These are phyloP conservation scores for Suillus variegatus DNA, from an alignment of 768 basidiomycete species.

Conservation along the genomic window DNA sequence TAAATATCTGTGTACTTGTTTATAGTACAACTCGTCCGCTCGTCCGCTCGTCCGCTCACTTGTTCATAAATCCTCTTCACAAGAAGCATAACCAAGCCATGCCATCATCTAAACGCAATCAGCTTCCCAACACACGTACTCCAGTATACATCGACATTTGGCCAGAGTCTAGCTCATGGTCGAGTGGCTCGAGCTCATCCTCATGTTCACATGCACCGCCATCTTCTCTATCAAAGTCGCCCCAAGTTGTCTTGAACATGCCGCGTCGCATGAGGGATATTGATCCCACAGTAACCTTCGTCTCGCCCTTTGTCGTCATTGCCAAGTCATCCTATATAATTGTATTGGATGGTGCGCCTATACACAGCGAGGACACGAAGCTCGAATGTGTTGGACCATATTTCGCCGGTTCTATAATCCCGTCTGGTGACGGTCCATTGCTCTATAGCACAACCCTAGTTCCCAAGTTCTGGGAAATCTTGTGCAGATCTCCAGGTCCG, in stretches of 20 bases:
- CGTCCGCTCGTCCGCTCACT: no score
- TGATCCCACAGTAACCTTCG: constrained; percentile 69
- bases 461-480: constrained; percentile 66
- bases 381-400: constrained; percentile 36
- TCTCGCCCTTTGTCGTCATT: constrained; percentile 46
- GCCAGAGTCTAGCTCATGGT: constrained; percentile 18
- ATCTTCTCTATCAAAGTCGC: background rate
- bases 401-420: constrained; percentile 17
- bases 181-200: background rate
- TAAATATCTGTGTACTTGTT: background rate
- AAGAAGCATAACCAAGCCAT: constrained; percentile 19
- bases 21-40: no score
- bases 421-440: constrained; percentile 32
- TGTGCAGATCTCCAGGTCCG: constrained; percentile 55
- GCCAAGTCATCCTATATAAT: constrained; percentile 61
- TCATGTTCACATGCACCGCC: constrained; percentile 2
- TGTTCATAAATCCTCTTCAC: constrained; percentile 13
- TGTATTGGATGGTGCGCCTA: constrained; percentile 43
- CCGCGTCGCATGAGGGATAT: constrained; percentile 59
- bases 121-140: constrained; percentile 25
- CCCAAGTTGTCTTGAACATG: constrained; percentile 17
- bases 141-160: constrained; percentile 36
- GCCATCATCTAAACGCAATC: constrained; percentile 24
- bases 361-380: constrained; percentile 23
- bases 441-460: constrained; percentile 64